A percentile compares a stretch with the other conserved stretches of the same genome.
Conservation (phyloP, 208 protist species). For the Novymonas esmeraldas region DNA sequence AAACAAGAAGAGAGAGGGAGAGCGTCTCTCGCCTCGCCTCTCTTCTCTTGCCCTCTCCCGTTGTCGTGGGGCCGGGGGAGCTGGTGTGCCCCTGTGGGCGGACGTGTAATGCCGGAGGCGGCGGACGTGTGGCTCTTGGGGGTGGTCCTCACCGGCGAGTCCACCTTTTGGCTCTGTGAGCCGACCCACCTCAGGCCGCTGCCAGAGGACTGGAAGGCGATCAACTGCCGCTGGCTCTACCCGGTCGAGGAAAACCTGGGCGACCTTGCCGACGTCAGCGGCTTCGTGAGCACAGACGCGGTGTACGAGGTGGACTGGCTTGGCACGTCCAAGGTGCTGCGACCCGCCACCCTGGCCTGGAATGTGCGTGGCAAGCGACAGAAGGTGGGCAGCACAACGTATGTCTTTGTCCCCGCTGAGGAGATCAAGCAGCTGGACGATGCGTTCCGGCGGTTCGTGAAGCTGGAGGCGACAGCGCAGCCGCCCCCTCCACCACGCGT, state of each 20-base stretch:
- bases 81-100: too few species aligned
- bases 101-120: constrained; percentile 27
- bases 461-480: constrained; percentile 45
- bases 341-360: constrained; percentile 59
- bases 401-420: constrained; percentile 61
- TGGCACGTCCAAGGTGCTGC: constrained; percentile 52
- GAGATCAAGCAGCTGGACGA: constrained; percentile 62
- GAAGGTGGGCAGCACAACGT: constrained; percentile 38
- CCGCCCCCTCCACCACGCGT: constrained; percentile 2
- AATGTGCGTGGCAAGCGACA: constrained; percentile 60
- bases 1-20: too few species aligned
- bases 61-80: too few species aligned
- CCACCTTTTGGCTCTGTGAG: constrained; percentile 80
- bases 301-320: constrained; percentile 63
- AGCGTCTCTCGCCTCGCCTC: not conserved
- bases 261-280: constrained; percentile 44
- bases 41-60: not conserved
- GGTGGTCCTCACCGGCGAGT: constrained; percentile 75
- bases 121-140: constrained; percentile 61
- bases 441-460: constrained; percentile 61
- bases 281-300: constrained; percentile 54
- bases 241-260: constrained; percentile 48
- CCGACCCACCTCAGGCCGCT: constrained; percentile 48
- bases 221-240: constrained; percentile 78
- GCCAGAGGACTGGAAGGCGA: constrained; percentile 53